These are phyloP conservation scores for Phytophthora chlamydospora DNA, from an alignment of 352 stramenopile genomes.

Conservation along the genomic window DNA sequence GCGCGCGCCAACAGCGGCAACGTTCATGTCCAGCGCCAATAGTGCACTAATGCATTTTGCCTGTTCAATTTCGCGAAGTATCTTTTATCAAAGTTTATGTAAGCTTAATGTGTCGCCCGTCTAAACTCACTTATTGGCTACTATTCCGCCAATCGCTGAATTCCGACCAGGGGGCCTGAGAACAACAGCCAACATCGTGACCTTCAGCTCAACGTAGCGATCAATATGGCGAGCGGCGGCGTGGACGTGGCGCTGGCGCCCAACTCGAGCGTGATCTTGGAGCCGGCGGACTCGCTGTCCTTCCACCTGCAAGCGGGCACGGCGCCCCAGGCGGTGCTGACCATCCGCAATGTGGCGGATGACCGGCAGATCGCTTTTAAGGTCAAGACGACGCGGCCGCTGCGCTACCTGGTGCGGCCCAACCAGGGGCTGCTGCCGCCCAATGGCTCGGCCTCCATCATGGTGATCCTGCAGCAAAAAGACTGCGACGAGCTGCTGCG, in stretches of 20 bases:
- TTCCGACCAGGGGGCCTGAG: conserved; percentile 26
- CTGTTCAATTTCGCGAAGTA: neutral
- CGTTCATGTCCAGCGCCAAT: conserved; percentile 24
- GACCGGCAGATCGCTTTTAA: conserved; percentile 89
- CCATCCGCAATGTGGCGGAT: conserved; percentile 85
- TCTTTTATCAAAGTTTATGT: neutral
- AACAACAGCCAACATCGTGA: conserved; percentile 37
- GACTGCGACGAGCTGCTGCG: conserved; percentile 88
- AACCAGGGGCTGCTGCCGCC: conserved; percentile 86
- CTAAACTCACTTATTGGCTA: too few species aligned
- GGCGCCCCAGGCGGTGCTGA: conserved; percentile 81
- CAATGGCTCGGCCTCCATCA: conserved; percentile 78
- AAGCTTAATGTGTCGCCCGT: too few species aligned
- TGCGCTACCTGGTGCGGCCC: conserved; percentile 90
- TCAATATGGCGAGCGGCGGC: conserved; percentile 50
- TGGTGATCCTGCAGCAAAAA: conserved; percentile 91
- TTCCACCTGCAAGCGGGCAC: conserved; percentile 71
- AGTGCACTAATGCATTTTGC: conserved; percentile 10
- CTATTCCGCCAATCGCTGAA: too few species aligned
- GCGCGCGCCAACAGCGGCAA: conserved; percentile 4
- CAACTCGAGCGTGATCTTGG: conserved; percentile 80
- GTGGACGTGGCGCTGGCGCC: conserved; percentile 67
- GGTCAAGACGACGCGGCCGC: conserved; percentile 87
- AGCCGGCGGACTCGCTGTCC: conserved; percentile 81
- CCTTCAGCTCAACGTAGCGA: conserved; percentile 6